Conservation (phyloP, 495 filamentous ascomycete genomes). For the Halenospora varia region DNA sequence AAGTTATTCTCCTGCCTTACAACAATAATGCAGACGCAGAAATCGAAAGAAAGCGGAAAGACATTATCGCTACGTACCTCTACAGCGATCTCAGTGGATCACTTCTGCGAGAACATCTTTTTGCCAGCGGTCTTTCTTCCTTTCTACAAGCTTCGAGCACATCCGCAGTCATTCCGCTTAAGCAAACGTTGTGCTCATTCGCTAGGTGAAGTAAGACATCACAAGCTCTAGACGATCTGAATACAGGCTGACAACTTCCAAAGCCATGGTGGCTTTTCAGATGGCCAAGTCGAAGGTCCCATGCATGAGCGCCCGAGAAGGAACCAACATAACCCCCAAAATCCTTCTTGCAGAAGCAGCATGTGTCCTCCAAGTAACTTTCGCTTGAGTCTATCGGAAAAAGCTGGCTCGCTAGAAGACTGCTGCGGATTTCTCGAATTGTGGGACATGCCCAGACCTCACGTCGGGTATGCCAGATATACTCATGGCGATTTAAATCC, state of each 20-base stretch:
- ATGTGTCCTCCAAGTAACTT: neutral
- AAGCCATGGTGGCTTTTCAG: neutral
- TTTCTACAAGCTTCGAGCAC: constrained; percentile 3
- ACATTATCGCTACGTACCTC: too few species aligned
- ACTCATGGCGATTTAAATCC: constrained; percentile 1
- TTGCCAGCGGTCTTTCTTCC: neutral
- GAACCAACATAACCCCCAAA: neutral
- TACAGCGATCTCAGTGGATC: too few species aligned
- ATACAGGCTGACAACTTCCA: neutral
- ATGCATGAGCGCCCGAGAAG: neutral
- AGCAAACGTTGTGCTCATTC: neutral
- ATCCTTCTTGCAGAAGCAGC: neutral
- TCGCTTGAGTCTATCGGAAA: neutral
- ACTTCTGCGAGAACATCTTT: too few species aligned
- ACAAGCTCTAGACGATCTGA: neutral
- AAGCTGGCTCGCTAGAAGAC: neutral
- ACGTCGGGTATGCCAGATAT: neutral
- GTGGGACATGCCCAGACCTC: constrained; percentile 9
- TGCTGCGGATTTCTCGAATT: neutral
- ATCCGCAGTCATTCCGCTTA: neutral
- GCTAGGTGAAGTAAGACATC: constrained; percentile 5
- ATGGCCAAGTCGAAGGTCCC: constrained; percentile 4
- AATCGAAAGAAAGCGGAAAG: too few species aligned
- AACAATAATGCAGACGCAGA: neutral
- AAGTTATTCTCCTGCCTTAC: neutral